phyloP scores from a whole-genome alignment of 495 filamentous ascomycete species.

The Melanomma pulvis-pyrius region DNA sequence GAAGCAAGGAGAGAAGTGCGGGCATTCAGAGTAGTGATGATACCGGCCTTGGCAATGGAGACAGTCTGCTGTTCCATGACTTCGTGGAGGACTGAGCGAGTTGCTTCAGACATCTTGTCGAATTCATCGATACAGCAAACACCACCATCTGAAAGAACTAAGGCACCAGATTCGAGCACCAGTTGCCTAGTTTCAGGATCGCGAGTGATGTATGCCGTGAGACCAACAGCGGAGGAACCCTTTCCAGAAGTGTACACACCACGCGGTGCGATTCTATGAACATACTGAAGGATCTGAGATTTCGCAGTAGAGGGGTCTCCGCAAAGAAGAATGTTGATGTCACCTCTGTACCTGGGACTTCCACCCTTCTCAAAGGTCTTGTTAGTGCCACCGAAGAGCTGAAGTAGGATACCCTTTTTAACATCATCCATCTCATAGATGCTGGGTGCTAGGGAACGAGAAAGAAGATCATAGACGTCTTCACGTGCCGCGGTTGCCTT shows the following conservation, averaged over 20 bases:
- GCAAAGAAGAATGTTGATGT: conserved; percentile 95
- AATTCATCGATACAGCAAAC: conserved; percentile 99
- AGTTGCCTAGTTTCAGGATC: conserved; percentile 93
- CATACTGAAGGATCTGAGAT: conserved; percentile 89
- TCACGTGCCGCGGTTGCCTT: conserved; percentile 74
- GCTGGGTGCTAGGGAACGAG: conserved; percentile 89
- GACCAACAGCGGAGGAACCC: conserved; percentile 93
- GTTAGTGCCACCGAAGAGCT: conserved; percentile 98
- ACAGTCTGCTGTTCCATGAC: conserved; percentile 99
- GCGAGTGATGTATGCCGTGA: conserved; percentile 96
- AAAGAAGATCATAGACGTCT: conserved; percentile 92
- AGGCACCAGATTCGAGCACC: conserved; percentile 92
- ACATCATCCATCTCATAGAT: conserved; percentile 99
- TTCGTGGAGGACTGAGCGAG: conserved; percentile 94
- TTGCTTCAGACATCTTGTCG: conserved; percentile 98
- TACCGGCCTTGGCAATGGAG: conserved; percentile 97
- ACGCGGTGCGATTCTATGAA: conserved; percentile 95
- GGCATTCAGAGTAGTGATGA: conserved; percentile 97
- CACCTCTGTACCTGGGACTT: conserved; percentile 90
- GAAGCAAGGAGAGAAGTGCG: conserved; percentile 92
- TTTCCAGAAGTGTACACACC: conserved; percentile 98
- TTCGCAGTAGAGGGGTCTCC: conserved; percentile 97
- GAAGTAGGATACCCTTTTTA: conserved; percentile 95
- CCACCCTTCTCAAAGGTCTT: conserved; percentile 97
- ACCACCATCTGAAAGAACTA: conserved; percentile 94